A percentile compares a stretch with the other conserved stretches of the same genome.
phyloP scores from a whole-genome alignment of 169 alveolate species.

The Cystoisospora suis region DNA sequence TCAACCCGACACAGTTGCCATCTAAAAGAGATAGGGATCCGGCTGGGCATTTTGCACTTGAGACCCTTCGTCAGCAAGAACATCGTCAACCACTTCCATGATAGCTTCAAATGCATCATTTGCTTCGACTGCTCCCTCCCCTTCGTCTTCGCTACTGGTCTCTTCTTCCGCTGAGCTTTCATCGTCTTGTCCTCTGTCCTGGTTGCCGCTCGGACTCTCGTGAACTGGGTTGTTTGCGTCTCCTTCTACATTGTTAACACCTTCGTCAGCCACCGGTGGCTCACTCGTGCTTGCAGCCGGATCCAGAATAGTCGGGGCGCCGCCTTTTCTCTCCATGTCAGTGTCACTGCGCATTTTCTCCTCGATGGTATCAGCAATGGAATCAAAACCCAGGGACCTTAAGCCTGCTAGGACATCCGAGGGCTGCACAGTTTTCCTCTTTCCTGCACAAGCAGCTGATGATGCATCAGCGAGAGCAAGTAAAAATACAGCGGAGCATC shows the following conservation, averaged over 20 bases:
- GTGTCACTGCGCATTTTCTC: neutral
- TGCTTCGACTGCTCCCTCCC: neutral
- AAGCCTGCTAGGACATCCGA: slow-evolving; percentile 1
- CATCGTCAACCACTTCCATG: neutral
- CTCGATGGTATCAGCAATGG: neutral
- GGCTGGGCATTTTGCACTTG: no score
- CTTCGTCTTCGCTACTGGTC: neutral
- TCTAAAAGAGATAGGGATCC: no score
- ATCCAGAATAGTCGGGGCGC: neutral
- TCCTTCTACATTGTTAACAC: neutral
- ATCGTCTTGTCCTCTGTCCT: neutral
- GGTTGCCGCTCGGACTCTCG: neutral
- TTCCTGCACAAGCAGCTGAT: neutral
- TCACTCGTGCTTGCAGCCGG: neutral
- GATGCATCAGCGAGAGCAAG: slow-evolving; percentile 34
- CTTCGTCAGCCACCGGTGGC: neutral
- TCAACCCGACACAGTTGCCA: no score
- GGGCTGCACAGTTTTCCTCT: neutral
- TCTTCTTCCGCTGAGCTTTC: neutral
- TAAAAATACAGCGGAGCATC: neutral
- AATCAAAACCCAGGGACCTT: neutral
- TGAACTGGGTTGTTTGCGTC: neutral
- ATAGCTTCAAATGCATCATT: neutral
- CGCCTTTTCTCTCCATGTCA: neutral
- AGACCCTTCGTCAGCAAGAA: neutral